phyloP scores from a whole-genome alignment of 441 rosid genomes.

The Bocquillonia castaneifolia region DNA sequence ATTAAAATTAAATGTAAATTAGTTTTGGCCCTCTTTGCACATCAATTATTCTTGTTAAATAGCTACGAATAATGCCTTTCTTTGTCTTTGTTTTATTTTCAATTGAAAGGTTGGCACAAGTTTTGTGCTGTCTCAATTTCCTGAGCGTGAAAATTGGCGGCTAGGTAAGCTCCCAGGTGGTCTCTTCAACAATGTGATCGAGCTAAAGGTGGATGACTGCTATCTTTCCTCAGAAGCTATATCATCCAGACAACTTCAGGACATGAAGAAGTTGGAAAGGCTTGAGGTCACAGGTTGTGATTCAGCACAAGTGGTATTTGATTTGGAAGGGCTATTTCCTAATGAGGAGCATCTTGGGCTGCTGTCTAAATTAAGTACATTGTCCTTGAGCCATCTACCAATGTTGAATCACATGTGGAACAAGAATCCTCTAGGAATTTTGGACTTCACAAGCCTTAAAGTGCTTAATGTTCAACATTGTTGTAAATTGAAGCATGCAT shows the following conservation, averaged over 20 bases:
- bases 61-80: no score
- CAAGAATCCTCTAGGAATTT: not conserved
- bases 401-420: constrained; percentile 5
- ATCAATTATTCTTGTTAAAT: no score
- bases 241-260: not conserved
- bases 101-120: no score
- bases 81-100: not conserved
- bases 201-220: not conserved
- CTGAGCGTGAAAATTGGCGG: not conserved
- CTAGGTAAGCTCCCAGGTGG: not conserved
- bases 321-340: not conserved
- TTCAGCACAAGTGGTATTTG: constrained; percentile 3
- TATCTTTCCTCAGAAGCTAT: constrained; percentile 3
- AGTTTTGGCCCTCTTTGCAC: no score
- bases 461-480: constrained; percentile 12
- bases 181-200: not conserved
- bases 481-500: constrained; percentile 17
- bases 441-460: constrained; percentile 7
- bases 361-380: not conserved
- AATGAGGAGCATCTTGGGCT: not conserved
- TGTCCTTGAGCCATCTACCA: constrained; percentile 7
- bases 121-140: not conserved
- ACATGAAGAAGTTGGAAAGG: not conserved
- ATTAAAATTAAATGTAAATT: no score
- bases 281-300: constrained; percentile 7